A percentile compares a stretch with the other conserved stretches of the same genome.
Conservation (phyloP, 306 rosid species). For the Cucurbita ficifolia region DNA sequence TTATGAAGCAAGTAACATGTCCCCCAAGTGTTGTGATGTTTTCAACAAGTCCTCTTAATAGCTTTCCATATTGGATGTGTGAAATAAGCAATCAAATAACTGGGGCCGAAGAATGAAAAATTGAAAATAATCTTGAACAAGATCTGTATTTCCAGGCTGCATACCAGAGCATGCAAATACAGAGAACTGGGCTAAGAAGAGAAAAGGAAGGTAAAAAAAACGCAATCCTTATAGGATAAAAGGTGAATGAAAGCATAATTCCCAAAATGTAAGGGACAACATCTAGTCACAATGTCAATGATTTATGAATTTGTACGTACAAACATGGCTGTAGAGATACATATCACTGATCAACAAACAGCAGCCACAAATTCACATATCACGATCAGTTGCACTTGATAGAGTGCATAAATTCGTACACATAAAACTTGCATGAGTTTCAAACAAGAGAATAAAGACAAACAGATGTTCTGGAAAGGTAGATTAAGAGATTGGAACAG, state of each 20-base stretch:
- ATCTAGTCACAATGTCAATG: no score
- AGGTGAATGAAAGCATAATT: not conserved
- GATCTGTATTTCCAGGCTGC: not conserved
- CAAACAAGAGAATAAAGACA: not conserved
- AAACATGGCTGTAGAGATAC: not conserved
- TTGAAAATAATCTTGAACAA: not conserved
- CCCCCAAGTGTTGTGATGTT: not conserved
- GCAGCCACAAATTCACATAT: not conserved
- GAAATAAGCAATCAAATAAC: not conserved
- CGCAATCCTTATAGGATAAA: not conserved
- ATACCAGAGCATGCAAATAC: not conserved
- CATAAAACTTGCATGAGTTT: not conserved
- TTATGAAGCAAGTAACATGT: not conserved
- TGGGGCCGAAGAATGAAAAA: not conserved
- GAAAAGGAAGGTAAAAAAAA: not conserved
- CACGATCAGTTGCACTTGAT: not conserved
- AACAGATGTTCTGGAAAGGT: not conserved
- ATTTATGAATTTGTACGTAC: not conserved
- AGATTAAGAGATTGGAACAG: not conserved
- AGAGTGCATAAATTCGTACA: not conserved
- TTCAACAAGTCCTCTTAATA: not conserved
- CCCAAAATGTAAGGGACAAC: not conserved
- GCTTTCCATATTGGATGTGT: not conserved
- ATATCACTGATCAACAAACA: not conserved
- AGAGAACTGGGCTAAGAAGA: not conserved